These are phyloP conservation scores for Picea mariana DNA, from an alignment of 83 land plant species.

Conservation along the genomic window DNA sequence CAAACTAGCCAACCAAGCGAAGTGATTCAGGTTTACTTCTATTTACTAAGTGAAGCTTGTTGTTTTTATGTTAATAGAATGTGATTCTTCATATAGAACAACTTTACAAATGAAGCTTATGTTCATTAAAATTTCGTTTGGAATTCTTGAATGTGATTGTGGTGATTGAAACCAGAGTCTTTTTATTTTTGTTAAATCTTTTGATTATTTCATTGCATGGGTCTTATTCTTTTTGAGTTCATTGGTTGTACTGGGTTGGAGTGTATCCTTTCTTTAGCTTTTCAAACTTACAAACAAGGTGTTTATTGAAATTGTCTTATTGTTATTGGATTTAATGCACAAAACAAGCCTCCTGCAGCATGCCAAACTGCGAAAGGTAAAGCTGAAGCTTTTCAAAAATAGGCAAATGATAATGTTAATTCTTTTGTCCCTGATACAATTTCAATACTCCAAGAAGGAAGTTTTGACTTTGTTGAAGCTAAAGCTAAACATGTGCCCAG, in stretches of 20 bases:
- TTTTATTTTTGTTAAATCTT: no score
- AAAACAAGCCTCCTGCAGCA: not conserved
- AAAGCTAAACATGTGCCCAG: not conserved
- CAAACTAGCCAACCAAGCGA: constrained; percentile 11
- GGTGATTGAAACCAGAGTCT: no score
- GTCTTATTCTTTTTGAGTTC: no score
- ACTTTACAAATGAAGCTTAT: not conserved
- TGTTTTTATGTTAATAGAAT: no score
- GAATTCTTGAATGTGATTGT: no score
- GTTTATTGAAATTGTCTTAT: no score
- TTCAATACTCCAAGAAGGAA: not conserved
- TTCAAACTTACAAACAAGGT: no score
- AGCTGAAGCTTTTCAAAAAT: not conserved
- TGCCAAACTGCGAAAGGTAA: constrained; percentile 4
- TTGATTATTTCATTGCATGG: no score
- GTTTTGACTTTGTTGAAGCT: not conserved
- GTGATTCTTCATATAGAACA: not conserved
- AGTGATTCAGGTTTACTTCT: constrained; percentile 21
- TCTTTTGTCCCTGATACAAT: not conserved
- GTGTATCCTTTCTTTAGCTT: no score
- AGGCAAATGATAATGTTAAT: constrained; percentile 5
- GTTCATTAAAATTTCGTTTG: no score
- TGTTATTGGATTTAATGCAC: not conserved
- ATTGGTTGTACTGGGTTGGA: no score
- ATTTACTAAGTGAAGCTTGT: no score